Evolutionary conservation across 2,329 filamentous ascomycete genomes (phyloP), one percentile per base, ranked within the genome.

Genomic region (Phyllosticta citribraziliensis): DNA sequence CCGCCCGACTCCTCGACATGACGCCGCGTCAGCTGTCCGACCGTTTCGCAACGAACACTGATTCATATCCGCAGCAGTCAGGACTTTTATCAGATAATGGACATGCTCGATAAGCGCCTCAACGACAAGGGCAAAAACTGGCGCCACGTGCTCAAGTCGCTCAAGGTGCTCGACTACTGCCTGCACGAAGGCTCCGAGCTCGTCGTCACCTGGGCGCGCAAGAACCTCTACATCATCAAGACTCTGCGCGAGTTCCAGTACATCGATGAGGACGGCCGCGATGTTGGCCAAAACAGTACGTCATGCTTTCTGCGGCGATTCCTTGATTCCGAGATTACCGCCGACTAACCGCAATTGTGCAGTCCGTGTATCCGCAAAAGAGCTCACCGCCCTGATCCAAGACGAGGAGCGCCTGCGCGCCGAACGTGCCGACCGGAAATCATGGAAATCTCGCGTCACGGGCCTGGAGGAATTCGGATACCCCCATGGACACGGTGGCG

Each of bases 71-170:
- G 40, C 68, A 96, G 93, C 72, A 92, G 91, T 40, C 93, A 88
- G 76, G 94, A 97, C 74, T 99, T 99, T 79, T 96, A 96, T 79
- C 93, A 99, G 74, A 97, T 99, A 70, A 96, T 99, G 88, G 94
- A 99, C 75, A 99, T 99, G 91, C 82, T 99, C 67, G 94, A 99
- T 78, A 97, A 97, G 80, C 88, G 94, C 67, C 80, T 99, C 70
- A 99, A 99, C 70, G 94, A 99, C 76, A 97, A 99, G 77, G 94
- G 94, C 72, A 99, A 97, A 82, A 99, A 99, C 74, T 99, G 94
- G 94, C 87, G 94, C 69, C 94, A 99, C 74, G 94, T 99, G 12
- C 80, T 99, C 63, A 99, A 99, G 77, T 95, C 94, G 52, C 81
- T 99, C 67, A 99, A 99, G 75, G 94, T 99, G 58, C 83, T 97